Evolutionary conservation across 768 basidiomycete species (phyloP).

Genomic region (Trametes cingulata): DNA sequence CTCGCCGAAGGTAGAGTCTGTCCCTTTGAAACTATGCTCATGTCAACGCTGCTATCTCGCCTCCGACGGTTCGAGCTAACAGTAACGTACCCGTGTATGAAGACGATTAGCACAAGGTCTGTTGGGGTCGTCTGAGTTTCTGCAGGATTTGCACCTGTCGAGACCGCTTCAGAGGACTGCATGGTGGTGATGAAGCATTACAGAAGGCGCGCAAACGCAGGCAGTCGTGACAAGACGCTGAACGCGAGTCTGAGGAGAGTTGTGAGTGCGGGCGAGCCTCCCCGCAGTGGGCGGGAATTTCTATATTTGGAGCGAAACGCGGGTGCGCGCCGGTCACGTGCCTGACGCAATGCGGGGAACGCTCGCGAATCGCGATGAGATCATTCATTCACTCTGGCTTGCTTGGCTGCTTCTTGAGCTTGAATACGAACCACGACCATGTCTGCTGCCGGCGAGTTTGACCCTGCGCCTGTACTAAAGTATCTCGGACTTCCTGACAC

Average conservation of each 20-base stretch:
- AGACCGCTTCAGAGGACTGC: not conserved
- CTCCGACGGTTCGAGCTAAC: not conserved
- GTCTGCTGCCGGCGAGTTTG: not conserved
- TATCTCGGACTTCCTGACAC: conserved; percentile 60
- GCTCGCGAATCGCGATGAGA: not conserved
- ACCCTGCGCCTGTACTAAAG: conserved; percentile 33
- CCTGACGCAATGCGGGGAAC: not conserved
- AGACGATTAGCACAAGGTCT: conserved; percentile 66
- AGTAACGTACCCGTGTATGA: conserved; percentile 72
- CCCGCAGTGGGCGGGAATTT: conserved; percentile 15
- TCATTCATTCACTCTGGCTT: not conserved
- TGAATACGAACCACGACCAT: not conserved
- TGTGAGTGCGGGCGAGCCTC: not conserved
- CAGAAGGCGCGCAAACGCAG: not conserved
- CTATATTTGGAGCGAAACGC: not conserved
- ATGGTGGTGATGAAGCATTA: conserved; percentile 6
- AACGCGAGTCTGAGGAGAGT: not conserved
- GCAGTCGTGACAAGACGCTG: not conserved
- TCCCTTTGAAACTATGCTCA: conserved; percentile 50
- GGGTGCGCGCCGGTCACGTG: conserved; percentile 1
- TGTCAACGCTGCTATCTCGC: not conserved
- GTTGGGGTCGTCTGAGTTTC: conserved; percentile 19
- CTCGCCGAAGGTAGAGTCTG: conserved; percentile 68
- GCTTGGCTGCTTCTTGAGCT: not conserved
- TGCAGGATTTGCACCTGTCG: not conserved